These are phyloP conservation scores for Colletotrichum navitas DNA, from an alignment of 2,329 filamentous ascomycete genomes.

Conservation along the genomic window DNA sequence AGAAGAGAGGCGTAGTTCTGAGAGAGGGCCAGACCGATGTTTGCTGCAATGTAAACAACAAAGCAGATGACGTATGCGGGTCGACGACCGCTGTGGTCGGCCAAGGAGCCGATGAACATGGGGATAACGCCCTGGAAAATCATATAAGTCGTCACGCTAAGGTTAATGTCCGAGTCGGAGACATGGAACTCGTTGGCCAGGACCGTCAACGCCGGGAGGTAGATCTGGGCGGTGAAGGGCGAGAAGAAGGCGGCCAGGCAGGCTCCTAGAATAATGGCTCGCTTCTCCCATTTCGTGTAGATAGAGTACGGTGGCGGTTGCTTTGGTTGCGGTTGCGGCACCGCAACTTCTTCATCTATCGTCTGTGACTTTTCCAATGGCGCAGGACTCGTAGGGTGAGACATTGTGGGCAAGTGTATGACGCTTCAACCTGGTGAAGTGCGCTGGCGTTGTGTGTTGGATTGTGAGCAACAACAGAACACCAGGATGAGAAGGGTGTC, in stretches of 20 bases:
- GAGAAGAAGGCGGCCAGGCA: constrained; percentile 59
- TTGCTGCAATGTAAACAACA: constrained; percentile 52
- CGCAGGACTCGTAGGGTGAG: background rate
- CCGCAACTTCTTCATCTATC: constrained; percentile 33
- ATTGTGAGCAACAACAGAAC: background rate
- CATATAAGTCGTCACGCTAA: constrained; percentile 68
- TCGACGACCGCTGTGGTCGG: constrained; percentile 56
- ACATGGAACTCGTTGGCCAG: constrained; percentile 63
- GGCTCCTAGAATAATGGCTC: constrained; percentile 55
- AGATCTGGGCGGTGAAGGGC: constrained; percentile 63
- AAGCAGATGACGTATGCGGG: constrained; percentile 55
- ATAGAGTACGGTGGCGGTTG: constrained; percentile 51
- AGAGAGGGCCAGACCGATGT: constrained; percentile 63
- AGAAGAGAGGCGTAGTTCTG: constrained; percentile 65
- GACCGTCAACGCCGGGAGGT: constrained; percentile 65
- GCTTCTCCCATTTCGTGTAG: constrained; percentile 56
- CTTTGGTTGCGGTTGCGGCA: constrained; percentile 5
- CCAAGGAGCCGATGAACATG: constrained; percentile 60
- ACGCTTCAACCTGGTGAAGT: background rate
- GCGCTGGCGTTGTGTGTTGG: background rate
- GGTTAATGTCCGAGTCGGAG: constrained; percentile 57
- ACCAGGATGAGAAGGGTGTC: background rate
- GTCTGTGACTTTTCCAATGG: constrained; percentile 14
- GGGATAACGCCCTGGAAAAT: constrained; percentile 72
- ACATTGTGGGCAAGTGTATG: constrained; percentile 13